Evolutionary conservation across 2,329 filamentous ascomycete species (phyloP).

Genomic region (Epichloe bromicola): DNA sequence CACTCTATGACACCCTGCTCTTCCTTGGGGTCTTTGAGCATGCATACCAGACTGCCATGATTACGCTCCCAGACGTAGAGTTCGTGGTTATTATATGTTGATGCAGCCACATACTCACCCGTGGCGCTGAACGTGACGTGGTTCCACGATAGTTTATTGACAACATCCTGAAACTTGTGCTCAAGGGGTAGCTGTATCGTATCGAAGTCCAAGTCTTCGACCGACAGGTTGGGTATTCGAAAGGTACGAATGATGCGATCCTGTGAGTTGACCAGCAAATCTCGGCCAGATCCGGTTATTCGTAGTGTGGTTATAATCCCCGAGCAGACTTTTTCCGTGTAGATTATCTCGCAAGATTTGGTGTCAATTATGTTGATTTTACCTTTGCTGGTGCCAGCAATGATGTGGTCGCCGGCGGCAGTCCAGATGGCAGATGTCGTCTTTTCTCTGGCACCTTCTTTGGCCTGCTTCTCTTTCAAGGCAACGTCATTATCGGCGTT

Average conservation of each 20-base stretch:
- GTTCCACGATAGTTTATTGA: conserved; percentile 92
- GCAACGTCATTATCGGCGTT: conserved; percentile 57
- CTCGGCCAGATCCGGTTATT: conserved; percentile 67
- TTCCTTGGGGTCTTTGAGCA: conserved; percentile 91
- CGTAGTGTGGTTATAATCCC: conserved; percentile 82
- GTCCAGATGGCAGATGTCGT: conserved; percentile 91
- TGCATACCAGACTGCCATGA: conserved; percentile 88
- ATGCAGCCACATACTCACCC: conserved; percentile 90
- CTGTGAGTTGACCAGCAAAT: conserved; percentile 83
- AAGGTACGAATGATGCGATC: conserved; percentile 93
- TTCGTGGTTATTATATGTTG: conserved; percentile 96
- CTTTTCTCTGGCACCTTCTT: conserved; percentile 86
- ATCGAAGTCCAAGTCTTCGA: conserved; percentile 60
- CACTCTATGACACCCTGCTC: conserved; percentile 95
- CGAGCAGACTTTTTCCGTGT: conserved; percentile 76
- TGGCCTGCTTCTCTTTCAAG: conserved; percentile 68
- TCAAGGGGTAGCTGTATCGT: conserved; percentile 84
- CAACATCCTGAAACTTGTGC: conserved; percentile 96
- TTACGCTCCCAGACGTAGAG: conserved; percentile 96
- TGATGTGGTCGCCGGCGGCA: conserved; percentile 70
- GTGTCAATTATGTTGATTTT: conserved; percentile 93
- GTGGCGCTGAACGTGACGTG: conserved; percentile 90
- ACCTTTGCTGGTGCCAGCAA: conserved; percentile 88
- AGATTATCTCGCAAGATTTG: conserved; percentile 66
- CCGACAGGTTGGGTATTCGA: conserved; percentile 65